Evolutionary conservation across 2,329 filamentous ascomycete species (phyloP).

Genomic region (Bipolaris cookei): DNA sequence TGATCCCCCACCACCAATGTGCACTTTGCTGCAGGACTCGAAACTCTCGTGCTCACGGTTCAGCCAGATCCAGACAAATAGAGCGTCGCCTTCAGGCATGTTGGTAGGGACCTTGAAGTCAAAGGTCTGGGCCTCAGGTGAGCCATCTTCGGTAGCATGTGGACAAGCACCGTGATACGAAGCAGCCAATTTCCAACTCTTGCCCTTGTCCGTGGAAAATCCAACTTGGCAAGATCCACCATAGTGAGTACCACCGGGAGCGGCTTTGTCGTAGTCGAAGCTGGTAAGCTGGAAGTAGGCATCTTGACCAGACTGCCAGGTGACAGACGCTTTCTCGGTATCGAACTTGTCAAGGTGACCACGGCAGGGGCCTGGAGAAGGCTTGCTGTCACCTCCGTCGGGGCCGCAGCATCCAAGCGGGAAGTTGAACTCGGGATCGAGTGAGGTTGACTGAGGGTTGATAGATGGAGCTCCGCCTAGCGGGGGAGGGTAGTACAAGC

Average conservation of each 20-base stretch:
- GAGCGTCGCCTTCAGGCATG: constrained; percentile 49
- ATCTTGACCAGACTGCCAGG: constrained; percentile 52
- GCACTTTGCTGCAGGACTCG: constrained; percentile 55
- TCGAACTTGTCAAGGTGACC: constrained; percentile 55
- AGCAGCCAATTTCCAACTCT: constrained; percentile 54
- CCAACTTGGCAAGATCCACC: constrained; percentile 58
- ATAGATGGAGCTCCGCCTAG: constrained; percentile 56
- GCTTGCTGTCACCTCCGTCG: constrained; percentile 41
- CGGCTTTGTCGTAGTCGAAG: constrained; percentile 42
- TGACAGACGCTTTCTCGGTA: constrained; percentile 52
- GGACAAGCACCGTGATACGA: constrained; percentile 58
- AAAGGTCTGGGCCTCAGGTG: constrained; percentile 53
- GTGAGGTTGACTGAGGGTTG: constrained; percentile 34
- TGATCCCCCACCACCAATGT: constrained; percentile 44
- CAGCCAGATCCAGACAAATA: constrained; percentile 58
- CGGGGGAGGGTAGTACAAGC: constrained; percentile 52
- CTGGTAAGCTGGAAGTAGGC: constrained; percentile 49
- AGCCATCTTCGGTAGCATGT: constrained; percentile 48
- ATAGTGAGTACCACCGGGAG: constrained; percentile 52
- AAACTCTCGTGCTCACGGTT: constrained; percentile 53
- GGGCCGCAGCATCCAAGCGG: constrained; percentile 56
- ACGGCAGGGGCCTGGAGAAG: constrained; percentile 49
- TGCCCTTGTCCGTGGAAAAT: constrained; percentile 52
- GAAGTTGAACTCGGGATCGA: constrained; percentile 48
- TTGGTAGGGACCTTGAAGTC: constrained; percentile 55